A percentile compares a stretch with the other conserved stretches of the same genome.
Conservation (phyloP, 345 rosid genomes). For the Gossypium thurberi region DNA sequence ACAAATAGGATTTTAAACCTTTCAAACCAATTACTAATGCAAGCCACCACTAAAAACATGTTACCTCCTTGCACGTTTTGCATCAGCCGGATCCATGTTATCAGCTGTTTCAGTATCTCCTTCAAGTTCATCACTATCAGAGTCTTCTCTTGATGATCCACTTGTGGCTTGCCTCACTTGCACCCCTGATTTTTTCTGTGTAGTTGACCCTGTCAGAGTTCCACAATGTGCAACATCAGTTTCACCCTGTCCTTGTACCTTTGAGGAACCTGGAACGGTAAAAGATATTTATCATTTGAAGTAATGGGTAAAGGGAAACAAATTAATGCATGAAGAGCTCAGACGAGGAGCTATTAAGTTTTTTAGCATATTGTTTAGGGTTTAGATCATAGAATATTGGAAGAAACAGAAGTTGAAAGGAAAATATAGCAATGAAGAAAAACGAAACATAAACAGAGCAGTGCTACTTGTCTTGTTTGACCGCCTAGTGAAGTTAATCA, state of each 20-base stretch:
- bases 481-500: neutral
- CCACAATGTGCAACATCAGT: slow-evolving; percentile 36
- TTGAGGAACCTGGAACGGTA: slow-evolving; percentile 36
- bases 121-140: slow-evolving; percentile 84
- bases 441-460: neutral
- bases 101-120: slow-evolving; percentile 75
- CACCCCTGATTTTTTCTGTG: slow-evolving; percentile 30
- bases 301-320: neutral
- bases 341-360: neutral
- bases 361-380: neutral
- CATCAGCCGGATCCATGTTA: slow-evolving; percentile 47
- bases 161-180: slow-evolving; percentile 68
- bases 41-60: neutral
- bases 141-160: slow-evolving; percentile 90
- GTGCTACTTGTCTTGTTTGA: neutral
- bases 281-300: slow-evolving; percentile 9
- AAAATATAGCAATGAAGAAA: neutral
- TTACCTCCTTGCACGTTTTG: slow-evolving; percentile 70
- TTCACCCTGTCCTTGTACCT: slow-evolving; percentile 29
- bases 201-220: slow-evolving; percentile 28
- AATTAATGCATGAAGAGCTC: neutral
- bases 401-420: neutral
- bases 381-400: neutral
- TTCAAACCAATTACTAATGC: slow-evolving; percentile 6
- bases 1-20: neutral